phyloP scores from a whole-genome alignment of 352 stramenopile species.

The Globisporangium cylindrosporum region DNA sequence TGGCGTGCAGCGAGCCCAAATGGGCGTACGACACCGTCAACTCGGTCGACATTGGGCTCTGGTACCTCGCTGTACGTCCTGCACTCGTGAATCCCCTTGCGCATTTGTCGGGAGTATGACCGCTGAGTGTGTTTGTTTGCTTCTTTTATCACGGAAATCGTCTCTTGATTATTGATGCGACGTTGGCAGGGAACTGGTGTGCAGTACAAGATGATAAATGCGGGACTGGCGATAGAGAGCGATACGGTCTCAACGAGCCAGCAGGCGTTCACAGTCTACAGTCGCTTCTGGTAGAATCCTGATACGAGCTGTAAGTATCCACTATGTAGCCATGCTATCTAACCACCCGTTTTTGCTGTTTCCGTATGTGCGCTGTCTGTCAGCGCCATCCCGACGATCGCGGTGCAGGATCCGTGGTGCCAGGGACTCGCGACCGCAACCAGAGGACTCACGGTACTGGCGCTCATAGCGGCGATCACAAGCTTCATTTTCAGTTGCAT shows the following conservation, averaged over 20 bases:
- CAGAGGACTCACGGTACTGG: constrained; percentile 46
- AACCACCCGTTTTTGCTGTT: not conserved
- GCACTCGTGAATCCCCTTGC: not conserved
- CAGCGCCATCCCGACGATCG: constrained; percentile 37
- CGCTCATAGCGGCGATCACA: constrained; percentile 48
- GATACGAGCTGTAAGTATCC: not conserved
- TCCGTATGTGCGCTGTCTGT: not conserved
- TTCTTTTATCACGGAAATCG: not conserved
- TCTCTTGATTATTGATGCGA: constrained; percentile 1
- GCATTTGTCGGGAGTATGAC: not conserved
- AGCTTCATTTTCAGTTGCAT: constrained; percentile 58
- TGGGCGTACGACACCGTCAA: constrained; percentile 70
- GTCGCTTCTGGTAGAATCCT: constrained; percentile 34
- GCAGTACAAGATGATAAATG: constrained; percentile 83
- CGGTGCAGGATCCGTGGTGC: constrained; percentile 63
- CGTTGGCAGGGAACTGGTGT: constrained; percentile 55
- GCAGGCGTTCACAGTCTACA: constrained; percentile 29
- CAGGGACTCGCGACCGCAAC: constrained; percentile 42
- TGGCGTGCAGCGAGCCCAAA: constrained; percentile 38
- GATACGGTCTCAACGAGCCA: constrained; percentile 22
- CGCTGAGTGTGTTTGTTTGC: not conserved
- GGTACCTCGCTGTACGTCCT: constrained; percentile 45
- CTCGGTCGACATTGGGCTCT: constrained; percentile 74
- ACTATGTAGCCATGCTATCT: not conserved
- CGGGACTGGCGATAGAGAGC: constrained; percentile 41